Conservation (phyloP, 1,284 basidiomycete species). For the Lentinula novae-zelandiae region DNA sequence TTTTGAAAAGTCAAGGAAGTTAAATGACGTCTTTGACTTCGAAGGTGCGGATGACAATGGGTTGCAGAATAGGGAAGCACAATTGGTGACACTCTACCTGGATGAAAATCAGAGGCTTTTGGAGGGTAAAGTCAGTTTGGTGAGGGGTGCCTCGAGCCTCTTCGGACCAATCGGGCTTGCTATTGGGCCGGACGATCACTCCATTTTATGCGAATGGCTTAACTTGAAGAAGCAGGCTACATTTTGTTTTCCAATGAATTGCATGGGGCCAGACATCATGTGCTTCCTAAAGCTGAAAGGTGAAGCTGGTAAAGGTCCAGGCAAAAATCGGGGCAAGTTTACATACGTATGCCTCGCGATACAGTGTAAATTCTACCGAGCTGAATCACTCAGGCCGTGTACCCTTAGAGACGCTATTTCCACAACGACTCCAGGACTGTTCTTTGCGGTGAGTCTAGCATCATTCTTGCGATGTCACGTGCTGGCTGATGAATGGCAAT, state of each 20-base stretch:
- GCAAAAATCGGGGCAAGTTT: background rate
- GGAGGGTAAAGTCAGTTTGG: background rate
- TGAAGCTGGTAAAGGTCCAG: too few species aligned
- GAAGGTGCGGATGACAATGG: background rate
- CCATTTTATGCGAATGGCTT: background rate
- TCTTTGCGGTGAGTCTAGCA: background rate
- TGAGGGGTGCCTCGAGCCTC: background rate
- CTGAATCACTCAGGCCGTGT: background rate
- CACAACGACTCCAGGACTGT: background rate
- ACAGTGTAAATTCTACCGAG: constrained; percentile 2
- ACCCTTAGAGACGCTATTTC: background rate
- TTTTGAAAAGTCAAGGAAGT: background rate
- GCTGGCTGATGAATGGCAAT: too few species aligned
- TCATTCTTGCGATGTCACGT: too few species aligned
- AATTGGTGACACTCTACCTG: background rate
- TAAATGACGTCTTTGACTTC: background rate
- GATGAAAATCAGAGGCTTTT: background rate
- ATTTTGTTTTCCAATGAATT: constrained; percentile 3
- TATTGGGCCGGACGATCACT: background rate
- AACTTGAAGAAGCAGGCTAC: background rate
- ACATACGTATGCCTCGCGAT: constrained; percentile 3
- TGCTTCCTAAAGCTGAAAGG: background rate
- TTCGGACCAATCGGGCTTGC: background rate
- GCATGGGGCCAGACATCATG: constrained; percentile 3
- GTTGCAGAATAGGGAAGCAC: background rate